A percentile compares a stretch with the other conserved stretches of the same genome.
These are phyloP conservation scores for Cucurbita argyrosperma DNA, from an alignment of 306 rosid genomes.

Conservation along the genomic window DNA sequence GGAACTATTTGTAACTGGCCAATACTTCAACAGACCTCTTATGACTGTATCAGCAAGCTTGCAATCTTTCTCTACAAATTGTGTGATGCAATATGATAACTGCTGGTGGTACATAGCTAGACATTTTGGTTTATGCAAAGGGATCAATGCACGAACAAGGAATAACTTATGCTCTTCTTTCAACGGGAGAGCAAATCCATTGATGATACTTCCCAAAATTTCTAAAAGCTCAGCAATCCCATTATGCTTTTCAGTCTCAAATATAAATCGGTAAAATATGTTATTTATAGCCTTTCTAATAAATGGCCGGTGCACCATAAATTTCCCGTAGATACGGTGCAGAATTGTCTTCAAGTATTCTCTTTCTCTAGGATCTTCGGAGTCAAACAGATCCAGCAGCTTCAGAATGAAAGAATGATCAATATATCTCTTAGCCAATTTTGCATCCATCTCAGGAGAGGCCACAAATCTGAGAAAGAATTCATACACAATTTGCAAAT, in stretches of 20 bases:
- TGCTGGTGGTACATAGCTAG: constrained; percentile 66
- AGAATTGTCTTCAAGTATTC: constrained; percentile 57
- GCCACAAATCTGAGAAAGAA: constrained; percentile 58
- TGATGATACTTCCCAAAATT: constrained; percentile 67
- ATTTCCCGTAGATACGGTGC: constrained; percentile 52
- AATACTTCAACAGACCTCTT: constrained; percentile 72
- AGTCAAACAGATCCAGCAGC: constrained; percentile 60
- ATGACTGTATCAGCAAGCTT: constrained; percentile 77
- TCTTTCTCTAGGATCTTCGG: constrained; percentile 64
- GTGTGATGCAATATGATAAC: constrained; percentile 56
- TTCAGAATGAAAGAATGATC: constrained; percentile 54
- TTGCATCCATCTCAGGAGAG: constrained; percentile 60
- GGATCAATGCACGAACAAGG: constrained; percentile 54
- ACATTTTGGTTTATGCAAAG: constrained; percentile 72
- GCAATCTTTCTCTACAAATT: constrained; percentile 79
- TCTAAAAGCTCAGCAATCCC: constrained; percentile 62
- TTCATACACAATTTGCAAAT: constrained; percentile 70
- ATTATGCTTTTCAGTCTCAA: constrained; percentile 66
- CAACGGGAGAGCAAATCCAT: constrained; percentile 65
- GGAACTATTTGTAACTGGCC: constrained; percentile 78
- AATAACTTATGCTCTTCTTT: constrained; percentile 73
- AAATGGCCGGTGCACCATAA: constrained; percentile 76
- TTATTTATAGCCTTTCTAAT: constrained; percentile 63
- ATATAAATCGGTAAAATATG: constrained; percentile 37
- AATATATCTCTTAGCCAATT: constrained; percentile 53